Evolutionary conservation across 1,139 yeast genomes (phyloP), one percentile per base, ranked within the genome.

Genomic region (Blastobotrys aristatus): DNA sequence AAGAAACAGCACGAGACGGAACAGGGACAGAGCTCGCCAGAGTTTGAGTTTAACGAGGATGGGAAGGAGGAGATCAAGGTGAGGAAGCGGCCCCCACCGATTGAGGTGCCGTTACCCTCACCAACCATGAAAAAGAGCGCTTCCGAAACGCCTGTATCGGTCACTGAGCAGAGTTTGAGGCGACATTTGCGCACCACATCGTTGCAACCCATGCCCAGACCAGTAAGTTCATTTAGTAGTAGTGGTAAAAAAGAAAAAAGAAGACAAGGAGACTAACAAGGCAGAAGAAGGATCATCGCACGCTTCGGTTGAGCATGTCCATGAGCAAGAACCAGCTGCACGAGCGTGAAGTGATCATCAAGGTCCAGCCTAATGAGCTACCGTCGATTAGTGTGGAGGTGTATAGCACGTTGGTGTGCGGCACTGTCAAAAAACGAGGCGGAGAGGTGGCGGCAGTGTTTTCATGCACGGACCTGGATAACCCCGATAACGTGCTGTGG

Each of bases 401-500:
- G 21, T 14, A 24, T 13, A 31, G 43, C 35, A 46, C 49, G 11
- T 16, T 46, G 32, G 40, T 24, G 26, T 27, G 40, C 29, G 36
- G 32, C 2, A 13, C 29, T 24, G 20, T 14, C 3, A 39, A 29
- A 17, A 17, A 14, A 33, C 31, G 27, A n/a, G 30, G 43, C 14
- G 11, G 10, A 17, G 31, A 17, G 14, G 17, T 17, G 5, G 29
- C 40, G 7, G 37, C 32, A 11, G 22, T 32, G 13, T 24, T 44
- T 2, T 7, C 38, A 21, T 44, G 48, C 36, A 27, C 14, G 29
- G 92, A 85, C 58, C 71, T 79, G 27, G 77, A 70, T 8, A 67
- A 82, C 1, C n/a, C n/a, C n/a, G 72, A 69, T 27, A 80, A 80
- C 56, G 87, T 81, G 58, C 76, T 84, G 74, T 87, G 94, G 85